Percentiles rank a stretch among this genome's conserved stretches.
Evolutionary conservation across 371 early-diverging fungal species (phyloP).

Genomic region (Apophysomyces ossiformis): DNA sequence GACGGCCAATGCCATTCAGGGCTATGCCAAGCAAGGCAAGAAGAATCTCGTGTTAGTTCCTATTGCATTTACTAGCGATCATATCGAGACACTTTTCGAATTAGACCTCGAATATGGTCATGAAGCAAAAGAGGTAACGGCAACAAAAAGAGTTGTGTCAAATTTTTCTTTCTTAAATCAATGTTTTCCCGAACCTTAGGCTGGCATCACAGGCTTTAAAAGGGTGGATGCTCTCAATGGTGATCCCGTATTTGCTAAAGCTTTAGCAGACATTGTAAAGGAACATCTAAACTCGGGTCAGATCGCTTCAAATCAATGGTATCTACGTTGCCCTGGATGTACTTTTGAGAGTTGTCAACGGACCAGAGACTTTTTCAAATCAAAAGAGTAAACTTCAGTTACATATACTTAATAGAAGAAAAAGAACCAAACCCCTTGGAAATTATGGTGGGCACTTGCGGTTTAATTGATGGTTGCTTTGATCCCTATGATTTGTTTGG

Average conservation of each 20-base stretch:
- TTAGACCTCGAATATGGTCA: constrained; percentile 90
- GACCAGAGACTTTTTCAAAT: constrained; percentile 68
- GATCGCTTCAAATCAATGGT: constrained; percentile 68
- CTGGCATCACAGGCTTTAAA: constrained; percentile 80
- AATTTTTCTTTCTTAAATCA: neutral
- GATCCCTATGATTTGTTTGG: no score
- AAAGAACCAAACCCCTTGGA: neutral
- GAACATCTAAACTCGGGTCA: constrained; percentile 68
- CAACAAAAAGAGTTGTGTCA: neutral
- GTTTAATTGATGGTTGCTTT: no score
- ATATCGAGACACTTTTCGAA: constrained; percentile 96
- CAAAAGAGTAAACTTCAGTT: neutral
- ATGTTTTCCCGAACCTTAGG: constrained; percentile 21
- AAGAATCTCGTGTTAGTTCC: constrained; percentile 87
- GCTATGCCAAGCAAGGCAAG: constrained; percentile 75
- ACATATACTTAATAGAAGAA: neutral
- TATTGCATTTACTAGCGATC: constrained; percentile 95
- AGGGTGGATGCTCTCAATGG: constrained; percentile 93
- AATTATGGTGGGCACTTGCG: neutral
- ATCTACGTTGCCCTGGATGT: constrained; percentile 83
- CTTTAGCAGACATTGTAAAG: constrained; percentile 87
- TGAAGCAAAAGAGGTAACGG: constrained; percentile 77
- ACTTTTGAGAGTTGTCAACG: constrained; percentile 73
- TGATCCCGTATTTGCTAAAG: constrained; percentile 84
- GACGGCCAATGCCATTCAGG: constrained; percentile 81